Conservation (phyloP, 768 basidiomycete genomes). For the Lyophyllum shimeji region DNA sequence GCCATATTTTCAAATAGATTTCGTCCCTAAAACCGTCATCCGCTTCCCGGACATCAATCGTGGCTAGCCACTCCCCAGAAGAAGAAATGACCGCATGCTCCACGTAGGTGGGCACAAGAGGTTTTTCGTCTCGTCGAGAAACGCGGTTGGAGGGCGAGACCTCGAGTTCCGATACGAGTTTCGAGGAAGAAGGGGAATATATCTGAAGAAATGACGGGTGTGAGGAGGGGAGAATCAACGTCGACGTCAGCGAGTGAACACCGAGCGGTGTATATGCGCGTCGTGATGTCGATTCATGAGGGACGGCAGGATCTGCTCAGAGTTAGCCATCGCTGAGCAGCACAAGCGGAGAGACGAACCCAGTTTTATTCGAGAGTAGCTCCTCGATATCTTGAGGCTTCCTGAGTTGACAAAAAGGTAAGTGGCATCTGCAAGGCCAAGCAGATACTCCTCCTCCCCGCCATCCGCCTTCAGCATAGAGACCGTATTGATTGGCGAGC, state of each 20-base stretch:
- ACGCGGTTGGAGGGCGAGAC: constrained; percentile 92
- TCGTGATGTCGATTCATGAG: constrained; percentile 37
- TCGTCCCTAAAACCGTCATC: constrained; percentile 66
- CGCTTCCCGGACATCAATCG: constrained; percentile 73
- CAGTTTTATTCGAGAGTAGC: constrained; percentile 75
- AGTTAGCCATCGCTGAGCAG: neutral
- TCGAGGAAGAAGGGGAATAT: constrained; percentile 72
- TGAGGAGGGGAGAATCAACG: constrained; percentile 87
- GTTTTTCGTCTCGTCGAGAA: constrained; percentile 75
- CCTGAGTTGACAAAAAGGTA: constrained; percentile 73
- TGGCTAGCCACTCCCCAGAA: constrained; percentile 89
- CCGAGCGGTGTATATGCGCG: constrained; percentile 62
- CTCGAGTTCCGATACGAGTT: constrained; percentile 83
- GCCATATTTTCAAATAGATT: constrained; percentile 89
- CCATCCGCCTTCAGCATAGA: constrained; percentile 50
- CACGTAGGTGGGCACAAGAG: constrained; percentile 73
- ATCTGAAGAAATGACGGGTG: constrained; percentile 95
- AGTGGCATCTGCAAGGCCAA: constrained; percentile 80
- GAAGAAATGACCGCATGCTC: constrained; percentile 66
- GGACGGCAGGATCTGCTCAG: constrained; percentile 29
- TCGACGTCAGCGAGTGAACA: constrained; percentile 68
- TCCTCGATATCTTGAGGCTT: constrained; percentile 69
- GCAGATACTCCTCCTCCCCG: constrained; percentile 82
- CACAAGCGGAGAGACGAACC: constrained; percentile 36
- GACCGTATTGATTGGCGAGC: constrained; percentile 78